Conservation (phyloP, 2,329 filamentous ascomycete species). For the Harringtonia aguacate region DNA sequence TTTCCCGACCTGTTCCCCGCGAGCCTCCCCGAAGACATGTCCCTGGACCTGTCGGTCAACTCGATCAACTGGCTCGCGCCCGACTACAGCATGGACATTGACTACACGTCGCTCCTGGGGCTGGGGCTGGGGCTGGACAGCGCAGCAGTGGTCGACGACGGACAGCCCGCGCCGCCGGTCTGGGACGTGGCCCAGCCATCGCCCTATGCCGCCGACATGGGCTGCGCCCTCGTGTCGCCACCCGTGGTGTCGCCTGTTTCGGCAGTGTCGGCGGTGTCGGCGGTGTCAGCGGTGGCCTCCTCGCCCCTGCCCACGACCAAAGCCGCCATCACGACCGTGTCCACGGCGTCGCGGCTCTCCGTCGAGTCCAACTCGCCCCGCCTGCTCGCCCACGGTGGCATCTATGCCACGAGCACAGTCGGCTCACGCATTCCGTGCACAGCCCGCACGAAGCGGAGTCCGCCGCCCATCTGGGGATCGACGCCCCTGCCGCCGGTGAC, state of each 20-base stretch:
- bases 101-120: constrained; percentile 10
- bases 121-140: not conserved
- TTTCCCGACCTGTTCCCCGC: not conserved
- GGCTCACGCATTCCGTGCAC: constrained; percentile 8
- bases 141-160: not conserved
- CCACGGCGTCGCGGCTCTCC: not conserved
- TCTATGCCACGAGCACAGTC: constrained; percentile 8
- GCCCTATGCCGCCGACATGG: not conserved
- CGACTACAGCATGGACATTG: constrained; percentile 13
- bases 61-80: constrained; percentile 17
- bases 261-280: too few relatives aligned
- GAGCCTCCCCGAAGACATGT: not conserved
- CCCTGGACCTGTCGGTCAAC: too few relatives aligned
- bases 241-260: not conserved
- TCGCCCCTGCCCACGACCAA: not conserved
- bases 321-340: not conserved
- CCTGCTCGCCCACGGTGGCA: constrained; percentile 1
- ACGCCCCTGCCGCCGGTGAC: constrained; percentile 2
- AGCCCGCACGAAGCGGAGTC: not conserved
- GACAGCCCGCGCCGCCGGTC: not conserved
- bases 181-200: not conserved
- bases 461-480: not conserved
- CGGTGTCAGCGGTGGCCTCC: too few relatives aligned
- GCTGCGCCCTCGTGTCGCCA: not conserved
- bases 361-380: not conserved